Conservation (phyloP, 371 early-diverging fungal species). For the Chytridiales sp. region DNA sequence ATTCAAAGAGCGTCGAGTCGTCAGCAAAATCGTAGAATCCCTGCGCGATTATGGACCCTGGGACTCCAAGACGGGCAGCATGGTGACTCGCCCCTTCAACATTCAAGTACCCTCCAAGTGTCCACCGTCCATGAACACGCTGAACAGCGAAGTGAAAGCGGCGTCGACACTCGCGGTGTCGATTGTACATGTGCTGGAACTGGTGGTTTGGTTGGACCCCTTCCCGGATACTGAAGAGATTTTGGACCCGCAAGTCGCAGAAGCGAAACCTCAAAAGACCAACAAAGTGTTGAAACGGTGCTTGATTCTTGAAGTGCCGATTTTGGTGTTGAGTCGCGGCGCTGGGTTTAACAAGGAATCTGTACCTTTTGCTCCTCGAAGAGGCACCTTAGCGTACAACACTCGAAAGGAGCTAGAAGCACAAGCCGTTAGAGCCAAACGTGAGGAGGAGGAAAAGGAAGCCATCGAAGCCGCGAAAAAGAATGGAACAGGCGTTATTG, state of each 20-base stretch:
- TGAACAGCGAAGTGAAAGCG: neutral
- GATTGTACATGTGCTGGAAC: too few relatives aligned
- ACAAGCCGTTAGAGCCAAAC: too few relatives aligned
- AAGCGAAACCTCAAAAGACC: neutral
- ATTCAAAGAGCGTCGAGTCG: neutral
- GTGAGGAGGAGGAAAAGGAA: too few relatives aligned
- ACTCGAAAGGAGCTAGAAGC: too few relatives aligned
- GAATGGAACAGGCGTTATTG: neutral
- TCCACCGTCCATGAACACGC: neutral
- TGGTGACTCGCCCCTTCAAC: neutral
- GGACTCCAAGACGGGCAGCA: neutral
- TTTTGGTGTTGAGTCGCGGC: neutral
- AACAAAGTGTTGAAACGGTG: neutral
- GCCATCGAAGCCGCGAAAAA: neutral
- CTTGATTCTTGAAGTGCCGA: constrained; percentile 1
- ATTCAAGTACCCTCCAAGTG: neutral
- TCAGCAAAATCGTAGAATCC: neutral
- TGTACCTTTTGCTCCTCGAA: neutral
- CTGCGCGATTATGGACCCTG: too few relatives aligned
- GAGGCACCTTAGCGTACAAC: too few relatives aligned
- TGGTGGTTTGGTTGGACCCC: too few relatives aligned
- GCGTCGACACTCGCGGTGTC: neutral
- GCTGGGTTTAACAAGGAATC: neutral
- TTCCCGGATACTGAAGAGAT: too few relatives aligned
- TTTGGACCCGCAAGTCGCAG: neutral